A percentile compares a stretch with the other conserved stretches of the same genome.
Conservation (phyloP, 495 filamentous ascomycete genomes). For the Symbiotaphrina buchneri region DNA sequence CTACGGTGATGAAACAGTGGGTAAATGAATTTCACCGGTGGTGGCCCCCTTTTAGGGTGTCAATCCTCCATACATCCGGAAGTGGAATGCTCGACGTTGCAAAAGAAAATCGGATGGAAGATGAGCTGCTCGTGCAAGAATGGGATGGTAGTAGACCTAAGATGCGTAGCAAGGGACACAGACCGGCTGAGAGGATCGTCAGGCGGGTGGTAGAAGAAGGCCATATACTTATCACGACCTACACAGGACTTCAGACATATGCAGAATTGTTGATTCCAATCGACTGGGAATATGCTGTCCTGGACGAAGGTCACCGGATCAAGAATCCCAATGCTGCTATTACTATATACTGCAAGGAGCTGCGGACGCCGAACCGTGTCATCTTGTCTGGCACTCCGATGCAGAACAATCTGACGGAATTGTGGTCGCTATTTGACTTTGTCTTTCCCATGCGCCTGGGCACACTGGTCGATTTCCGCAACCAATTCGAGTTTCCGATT, state of each 20-base stretch:
- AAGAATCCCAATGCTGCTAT: slow-evolving; percentile 84
- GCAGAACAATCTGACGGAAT: slow-evolving; percentile 89
- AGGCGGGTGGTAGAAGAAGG: slow-evolving; percentile 66
- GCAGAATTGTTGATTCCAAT: slow-evolving; percentile 51
- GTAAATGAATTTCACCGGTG: slow-evolving; percentile 94
- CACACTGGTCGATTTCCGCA: slow-evolving; percentile 70
- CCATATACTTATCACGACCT: slow-evolving; percentile 86
- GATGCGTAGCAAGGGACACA: slow-evolving; percentile 20
- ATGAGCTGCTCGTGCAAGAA: slow-evolving; percentile 24
- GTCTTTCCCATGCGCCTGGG: slow-evolving; percentile 89
- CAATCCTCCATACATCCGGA: slow-evolving; percentile 83
- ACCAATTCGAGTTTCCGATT: slow-evolving; percentile 82
- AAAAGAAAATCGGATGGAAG: slow-evolving; percentile 48
- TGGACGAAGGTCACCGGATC: slow-evolving; percentile 96
- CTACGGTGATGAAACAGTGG: slow-evolving; percentile 90
- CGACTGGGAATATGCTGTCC: slow-evolving; percentile 80
- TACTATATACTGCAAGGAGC: slow-evolving; percentile 79
- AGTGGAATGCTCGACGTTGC: slow-evolving; percentile 81
- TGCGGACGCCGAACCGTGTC: slow-evolving; percentile 67
- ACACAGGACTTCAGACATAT: slow-evolving; percentile 79
- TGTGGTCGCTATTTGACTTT: slow-evolving; percentile 96
- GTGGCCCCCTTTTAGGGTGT: slow-evolving; percentile 91
- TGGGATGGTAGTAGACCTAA: slow-evolving; percentile 6
- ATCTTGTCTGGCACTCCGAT: slow-evolving; percentile 94
- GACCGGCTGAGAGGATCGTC: slow-evolving; percentile 53